Evolutionary conservation across 1,139 yeast genomes (phyloP).

Genomic region (Protomyces macrosporus): DNA sequence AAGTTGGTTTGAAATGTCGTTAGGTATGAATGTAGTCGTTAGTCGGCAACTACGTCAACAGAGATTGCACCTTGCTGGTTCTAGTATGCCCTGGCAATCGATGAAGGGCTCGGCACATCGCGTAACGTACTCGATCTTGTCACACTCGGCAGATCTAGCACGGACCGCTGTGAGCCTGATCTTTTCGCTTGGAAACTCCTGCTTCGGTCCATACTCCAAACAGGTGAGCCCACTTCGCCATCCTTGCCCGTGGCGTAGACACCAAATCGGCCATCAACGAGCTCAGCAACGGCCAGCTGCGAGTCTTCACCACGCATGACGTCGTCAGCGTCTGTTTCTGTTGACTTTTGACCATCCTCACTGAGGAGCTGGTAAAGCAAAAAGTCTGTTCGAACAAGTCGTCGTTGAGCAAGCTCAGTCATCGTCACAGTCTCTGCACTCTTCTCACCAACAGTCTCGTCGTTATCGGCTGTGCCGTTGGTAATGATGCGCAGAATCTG

Average conservation of each 20-base stretch:
- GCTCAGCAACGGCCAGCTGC: neutral
- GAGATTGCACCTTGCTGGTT: no score
- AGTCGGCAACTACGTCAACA: no score
- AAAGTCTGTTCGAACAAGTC: constrained; percentile 4
- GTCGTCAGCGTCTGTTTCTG: constrained; percentile 1
- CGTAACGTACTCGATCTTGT: neutral
- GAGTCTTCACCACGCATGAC: constrained; percentile 2
- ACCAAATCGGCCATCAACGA: neutral
- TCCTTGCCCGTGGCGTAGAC: neutral
- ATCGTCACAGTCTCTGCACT: neutral
- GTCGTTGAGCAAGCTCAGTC: constrained; percentile 4
- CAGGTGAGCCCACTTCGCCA: neutral
- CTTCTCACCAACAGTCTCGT: neutral
- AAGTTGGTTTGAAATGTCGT: no score
- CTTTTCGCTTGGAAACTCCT: neutral
- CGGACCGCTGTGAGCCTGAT: neutral
- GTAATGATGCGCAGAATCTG: neutral
- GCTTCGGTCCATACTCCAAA: neutral
- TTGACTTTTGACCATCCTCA: neutral
- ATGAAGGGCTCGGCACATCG: neutral
- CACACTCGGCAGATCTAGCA: neutral
- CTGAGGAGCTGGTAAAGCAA: constrained; percentile 4
- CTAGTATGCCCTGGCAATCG: no score
- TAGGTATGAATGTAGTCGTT: no score
- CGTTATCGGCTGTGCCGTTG: neutral